A percentile compares a stretch with the other conserved stretches of the same genome.
Conservation (phyloP, 306 rosid species). For the Gastrolobium villosum region DNA sequence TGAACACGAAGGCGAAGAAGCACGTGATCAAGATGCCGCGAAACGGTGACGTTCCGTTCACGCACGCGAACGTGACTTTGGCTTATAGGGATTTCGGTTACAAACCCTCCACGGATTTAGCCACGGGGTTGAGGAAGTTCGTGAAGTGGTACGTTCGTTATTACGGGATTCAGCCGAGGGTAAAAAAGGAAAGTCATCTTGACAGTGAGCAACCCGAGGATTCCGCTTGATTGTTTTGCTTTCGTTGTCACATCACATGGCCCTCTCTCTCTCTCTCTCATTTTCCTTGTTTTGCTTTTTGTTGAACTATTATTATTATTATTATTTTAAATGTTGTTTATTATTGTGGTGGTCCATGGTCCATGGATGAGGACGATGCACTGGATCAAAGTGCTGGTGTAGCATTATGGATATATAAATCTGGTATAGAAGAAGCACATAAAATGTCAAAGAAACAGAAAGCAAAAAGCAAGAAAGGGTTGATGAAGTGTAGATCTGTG, state of each 20-base stretch:
- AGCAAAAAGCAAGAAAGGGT: conserved; percentile 35
- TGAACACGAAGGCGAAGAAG: conserved; percentile 72
- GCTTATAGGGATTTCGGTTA: conserved; percentile 78
- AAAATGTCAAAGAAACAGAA: conserved; percentile 50
- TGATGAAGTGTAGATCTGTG: conserved; percentile 53
- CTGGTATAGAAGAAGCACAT: conserved; percentile 51
- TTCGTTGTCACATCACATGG: conserved; percentile 42
- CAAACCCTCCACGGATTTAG: conserved; percentile 76
- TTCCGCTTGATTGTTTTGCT: conserved; percentile 63
- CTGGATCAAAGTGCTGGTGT: conserved; percentile 55
- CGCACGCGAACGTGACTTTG: conserved; percentile 86
- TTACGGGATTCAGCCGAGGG: conserved; percentile 78
- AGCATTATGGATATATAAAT: conserved; percentile 52
- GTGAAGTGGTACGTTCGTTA: conserved; percentile 90
- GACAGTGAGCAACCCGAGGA: conserved; percentile 55
- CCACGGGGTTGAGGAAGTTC: conserved; percentile 83
- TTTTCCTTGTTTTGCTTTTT: conserved; percentile 18
- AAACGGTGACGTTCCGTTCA: conserved; percentile 92
- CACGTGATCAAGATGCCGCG: conserved; percentile 84
- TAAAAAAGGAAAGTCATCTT: conserved; percentile 57
- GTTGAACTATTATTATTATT: conserved; percentile 35
- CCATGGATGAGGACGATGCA: conserved; percentile 36
- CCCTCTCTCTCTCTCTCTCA: neutral
- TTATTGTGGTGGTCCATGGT: conserved; percentile 43
- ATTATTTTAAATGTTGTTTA: conserved; percentile 22